phyloP scores from a whole-genome alignment of 2,329 filamentous ascomycete genomes.

The Coleophoma eucalyptorum region DNA sequence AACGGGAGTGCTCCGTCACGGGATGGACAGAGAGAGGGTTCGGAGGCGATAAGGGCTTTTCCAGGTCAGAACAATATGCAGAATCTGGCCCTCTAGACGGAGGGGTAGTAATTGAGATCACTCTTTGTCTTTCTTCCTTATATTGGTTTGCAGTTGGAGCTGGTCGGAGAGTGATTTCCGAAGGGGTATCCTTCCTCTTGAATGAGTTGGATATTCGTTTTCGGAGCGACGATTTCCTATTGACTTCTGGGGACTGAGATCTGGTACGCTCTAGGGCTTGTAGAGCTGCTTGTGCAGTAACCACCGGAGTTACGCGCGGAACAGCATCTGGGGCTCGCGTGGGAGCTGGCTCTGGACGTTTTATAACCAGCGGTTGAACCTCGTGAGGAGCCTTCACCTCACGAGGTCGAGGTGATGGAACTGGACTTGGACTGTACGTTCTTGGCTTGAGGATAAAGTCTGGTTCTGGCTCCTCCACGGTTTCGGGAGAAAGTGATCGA shows the following conservation, averaged over 20 bases:
- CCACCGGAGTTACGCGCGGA: too few relatives aligned
- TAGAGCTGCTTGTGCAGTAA: too few relatives aligned
- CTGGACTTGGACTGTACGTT: conserved; percentile 24
- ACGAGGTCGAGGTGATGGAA: conserved; percentile 3
- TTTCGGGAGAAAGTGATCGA: conserved; percentile 1
- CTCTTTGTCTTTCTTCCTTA: conserved; percentile 1
- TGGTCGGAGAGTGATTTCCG: conserved; percentile 10
- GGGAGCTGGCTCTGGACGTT: too few relatives aligned
- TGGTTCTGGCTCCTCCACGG: conserved; percentile 11
- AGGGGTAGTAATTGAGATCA: conserved; percentile 14
- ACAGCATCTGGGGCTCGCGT: too few relatives aligned
- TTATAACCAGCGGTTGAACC: too few relatives aligned
- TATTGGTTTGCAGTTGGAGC: conserved; percentile 3
- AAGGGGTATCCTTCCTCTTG: conserved; percentile 17
- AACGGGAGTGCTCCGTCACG: not conserved
- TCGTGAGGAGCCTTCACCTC: too few relatives aligned
- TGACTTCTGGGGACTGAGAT: conserved; percentile 11
- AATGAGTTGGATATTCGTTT: conserved; percentile 23
- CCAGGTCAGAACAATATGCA: conserved; percentile 26
- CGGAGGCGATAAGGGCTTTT: conserved; percentile 19
- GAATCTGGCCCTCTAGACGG: conserved; percentile 27
- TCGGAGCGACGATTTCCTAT: conserved; percentile 18
- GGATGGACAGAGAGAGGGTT: not conserved
- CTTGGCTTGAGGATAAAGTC: conserved; percentile 25
- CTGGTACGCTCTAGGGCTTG: too few relatives aligned